These are phyloP conservation scores for Fistulinella prunicolor DNA, from an alignment of 768 basidiomycete species.

Conservation along the genomic window DNA sequence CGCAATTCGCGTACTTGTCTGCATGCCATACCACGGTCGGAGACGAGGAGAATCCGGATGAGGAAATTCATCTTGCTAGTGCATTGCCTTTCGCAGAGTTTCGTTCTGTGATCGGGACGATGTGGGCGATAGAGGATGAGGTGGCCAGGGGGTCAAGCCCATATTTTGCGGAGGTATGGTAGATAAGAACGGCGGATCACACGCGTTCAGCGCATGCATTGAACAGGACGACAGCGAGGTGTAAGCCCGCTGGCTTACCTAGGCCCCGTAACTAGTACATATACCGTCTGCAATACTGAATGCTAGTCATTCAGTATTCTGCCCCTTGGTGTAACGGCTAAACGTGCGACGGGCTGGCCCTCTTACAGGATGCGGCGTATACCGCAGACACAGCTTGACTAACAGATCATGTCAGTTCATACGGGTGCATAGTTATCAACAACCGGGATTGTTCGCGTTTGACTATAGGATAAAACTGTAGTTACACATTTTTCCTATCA, in stretches of 20 bases:
- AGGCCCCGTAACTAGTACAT: no score
- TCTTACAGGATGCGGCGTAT: background rate
- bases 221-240: background rate
- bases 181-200: background rate
- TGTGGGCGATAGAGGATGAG: background rate
- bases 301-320: no score
- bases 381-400: background rate
- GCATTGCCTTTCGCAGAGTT: background rate
- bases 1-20: background rate
- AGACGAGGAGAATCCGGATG: background rate
- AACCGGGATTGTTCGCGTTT: no score
- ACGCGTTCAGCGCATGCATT: background rate
- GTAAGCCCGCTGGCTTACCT: no score
- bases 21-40: background rate
- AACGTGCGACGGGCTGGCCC: no score
- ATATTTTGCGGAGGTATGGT: background rate
- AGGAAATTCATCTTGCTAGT: background rate
- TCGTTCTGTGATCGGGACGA: background rate
- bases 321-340: no score
- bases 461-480: no score
- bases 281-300: no score
- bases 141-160: background rate
- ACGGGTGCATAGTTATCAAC: background rate
- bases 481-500: no score
- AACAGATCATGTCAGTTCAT: background rate